phyloP scores from a whole-genome alignment of 176 grass and related monocot species.

The Paspalum vaginatum region DNA sequence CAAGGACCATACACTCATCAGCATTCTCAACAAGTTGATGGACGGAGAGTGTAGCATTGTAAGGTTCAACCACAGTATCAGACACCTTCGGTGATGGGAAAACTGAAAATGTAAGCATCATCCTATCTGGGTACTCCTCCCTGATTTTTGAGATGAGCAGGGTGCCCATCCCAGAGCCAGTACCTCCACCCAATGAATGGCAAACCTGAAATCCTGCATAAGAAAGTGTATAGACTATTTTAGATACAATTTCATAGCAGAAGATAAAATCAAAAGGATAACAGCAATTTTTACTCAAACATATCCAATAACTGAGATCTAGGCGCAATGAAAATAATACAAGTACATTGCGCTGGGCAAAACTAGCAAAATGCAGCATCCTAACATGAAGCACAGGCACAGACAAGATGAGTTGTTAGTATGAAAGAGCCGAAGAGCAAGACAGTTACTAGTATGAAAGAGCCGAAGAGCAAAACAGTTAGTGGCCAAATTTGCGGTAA shows the following conservation, averaged over 20 bases:
- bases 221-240: background rate
- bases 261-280: background rate
- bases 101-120: slow-evolving; percentile 73
- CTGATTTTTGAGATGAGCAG: slow-evolving; percentile 77
- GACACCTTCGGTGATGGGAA: slow-evolving; percentile 74
- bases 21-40: slow-evolving; percentile 75
- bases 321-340: background rate
- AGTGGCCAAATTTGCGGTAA: background rate
- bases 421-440: background rate
- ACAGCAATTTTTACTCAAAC: background rate
- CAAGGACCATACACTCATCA: slow-evolving; percentile 73
- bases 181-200: slow-evolving; percentile 72
- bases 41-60: slow-evolving; percentile 69
- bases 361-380: slow-evolving; percentile 11
- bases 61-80: slow-evolving; percentile 68
- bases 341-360: background rate
- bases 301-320: background rate
- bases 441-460: background rate
- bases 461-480: background rate
- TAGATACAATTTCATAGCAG: background rate
- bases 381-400: slow-evolving; percentile 6
- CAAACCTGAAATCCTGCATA: slow-evolving; percentile 65
- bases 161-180: slow-evolving; percentile 72
- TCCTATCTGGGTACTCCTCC: slow-evolving; percentile 74
- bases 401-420: background rate